Evolutionary conservation across 345 rosid species (phyloP), one percentile per base, ranked within the genome.

Genomic region (Noccaea bulbosa): DNA sequence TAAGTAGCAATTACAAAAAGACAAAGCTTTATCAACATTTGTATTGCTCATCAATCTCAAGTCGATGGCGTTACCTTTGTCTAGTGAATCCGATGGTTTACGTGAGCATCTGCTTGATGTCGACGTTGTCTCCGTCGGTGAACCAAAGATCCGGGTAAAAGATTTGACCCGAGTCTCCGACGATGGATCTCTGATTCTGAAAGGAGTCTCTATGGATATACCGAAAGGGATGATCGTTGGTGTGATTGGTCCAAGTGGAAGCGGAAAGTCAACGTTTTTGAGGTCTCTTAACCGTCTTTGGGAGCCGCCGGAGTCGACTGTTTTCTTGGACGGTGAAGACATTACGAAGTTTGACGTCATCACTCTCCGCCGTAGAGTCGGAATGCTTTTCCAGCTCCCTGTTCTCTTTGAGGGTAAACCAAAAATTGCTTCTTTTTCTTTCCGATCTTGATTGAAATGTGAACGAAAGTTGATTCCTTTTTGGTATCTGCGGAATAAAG

Each of bases 341-440:
- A 85, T 93, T 2, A 41, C 68, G 10, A 80, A 62, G 9, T 78
- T 87, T 16, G 96, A 89, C 35, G 98, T 93, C 39, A 83, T 93
- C 16, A 32, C 69, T 46, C 96, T 86, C 15, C 92, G 98, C 64
- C 87, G 94, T 58, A 83, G 83, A 71, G 97, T 93, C 8, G 98
- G 98, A 17, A 89, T 93, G 98, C 91, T 93, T 45, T 93, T 93
- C 73, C 98, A 93, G 89, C 84, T 86, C 43, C 98, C 98, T 5
- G 96, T 68, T 70, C 84, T 91, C 5, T 93, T 93, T 38, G 80
- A 91, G 81, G 98, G 98, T 92, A 52, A 43, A 15, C 22, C 40
- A 67, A 20, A 40, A 7, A 8, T 54, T 12, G 12, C 34, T 9
- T 53, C 27, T 16, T 35, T 22, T 20, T 64, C 45, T 17, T 17